Conservation (phyloP, 805 yeast genomes). For the Schizosaccharomyces cryophilus region DNA sequence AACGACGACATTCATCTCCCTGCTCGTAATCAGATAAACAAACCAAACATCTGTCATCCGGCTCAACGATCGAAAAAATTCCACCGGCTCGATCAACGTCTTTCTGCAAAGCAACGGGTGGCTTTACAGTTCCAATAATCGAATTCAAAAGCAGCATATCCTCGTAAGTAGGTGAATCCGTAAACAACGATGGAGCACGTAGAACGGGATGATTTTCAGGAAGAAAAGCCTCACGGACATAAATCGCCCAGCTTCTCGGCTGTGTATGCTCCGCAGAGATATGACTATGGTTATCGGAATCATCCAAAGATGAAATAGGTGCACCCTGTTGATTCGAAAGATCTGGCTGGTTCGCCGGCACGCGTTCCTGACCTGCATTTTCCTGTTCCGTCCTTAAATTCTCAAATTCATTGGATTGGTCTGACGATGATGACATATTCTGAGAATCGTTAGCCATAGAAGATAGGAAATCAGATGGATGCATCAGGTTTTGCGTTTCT, state of each 20-base stretch:
- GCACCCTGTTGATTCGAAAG: slow-evolving; percentile 2
- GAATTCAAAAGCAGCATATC: slow-evolving; percentile 24
- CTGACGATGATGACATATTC: not conserved
- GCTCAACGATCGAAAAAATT: slow-evolving; percentile 6
- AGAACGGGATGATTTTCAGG: slow-evolving; percentile 25
- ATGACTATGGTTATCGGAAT: not conserved
- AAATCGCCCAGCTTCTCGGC: slow-evolving; percentile 25
- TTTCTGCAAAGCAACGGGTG: slow-evolving; percentile 20
- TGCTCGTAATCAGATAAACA: slow-evolving; percentile 26
- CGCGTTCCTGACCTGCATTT: not conserved
- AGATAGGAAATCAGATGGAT: slow-evolving; percentile 3
- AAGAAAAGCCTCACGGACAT: slow-evolving; percentile 34
- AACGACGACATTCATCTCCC: slow-evolving; percentile 23
- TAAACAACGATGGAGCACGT: slow-evolving; percentile 22
- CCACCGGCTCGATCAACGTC: slow-evolving; percentile 21
- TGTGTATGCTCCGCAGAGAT: not conserved
- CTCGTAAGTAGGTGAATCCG: slow-evolving; percentile 27
- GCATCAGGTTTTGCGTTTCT: slow-evolving; percentile 3
- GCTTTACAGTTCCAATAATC: slow-evolving; percentile 23
- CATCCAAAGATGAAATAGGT: slow-evolving; percentile 4
- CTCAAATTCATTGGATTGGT: too few relatives aligned
- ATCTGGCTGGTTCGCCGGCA: not conserved
- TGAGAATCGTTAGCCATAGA: not conserved
- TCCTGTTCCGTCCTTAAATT: not conserved
- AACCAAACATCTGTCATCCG: slow-evolving; percentile 23